Conservation (phyloP, 495 filamentous ascomycete genomes). For the Neurospora africana region DNA sequence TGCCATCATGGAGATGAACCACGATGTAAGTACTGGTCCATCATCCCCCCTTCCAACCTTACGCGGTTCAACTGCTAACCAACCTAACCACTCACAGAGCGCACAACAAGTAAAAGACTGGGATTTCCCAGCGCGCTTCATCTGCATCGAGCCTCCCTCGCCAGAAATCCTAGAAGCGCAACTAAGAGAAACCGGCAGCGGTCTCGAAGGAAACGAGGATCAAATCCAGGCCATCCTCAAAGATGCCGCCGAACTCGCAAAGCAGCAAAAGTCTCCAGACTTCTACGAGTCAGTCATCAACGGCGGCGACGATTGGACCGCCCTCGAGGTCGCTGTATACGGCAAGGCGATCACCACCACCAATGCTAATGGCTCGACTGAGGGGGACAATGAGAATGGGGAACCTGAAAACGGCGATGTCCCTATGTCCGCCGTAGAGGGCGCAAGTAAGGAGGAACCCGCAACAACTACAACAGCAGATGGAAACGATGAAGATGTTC, state of each 20-base stretch:
- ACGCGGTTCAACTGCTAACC: neutral
- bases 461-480: neutral
- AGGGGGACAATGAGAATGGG: neutral
- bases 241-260: conserved; percentile 55
- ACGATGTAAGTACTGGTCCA: conserved; percentile 26
- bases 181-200: conserved; percentile 40
- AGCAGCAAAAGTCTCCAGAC: conserved; percentile 48
- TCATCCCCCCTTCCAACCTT: neutral
- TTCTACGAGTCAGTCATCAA: conserved; percentile 59
- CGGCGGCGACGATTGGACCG: conserved; percentile 56
- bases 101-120: conserved; percentile 62
- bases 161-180: conserved; percentile 52
- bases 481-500: neutral
- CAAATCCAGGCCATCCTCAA: conserved; percentile 48
- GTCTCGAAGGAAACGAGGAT: conserved; percentile 42
- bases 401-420: neutral
- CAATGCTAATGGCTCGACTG: neutral
- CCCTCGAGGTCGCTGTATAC: neutral
- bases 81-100: conserved; percentile 37
- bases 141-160: conserved; percentile 62
- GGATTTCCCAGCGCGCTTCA: conserved; percentile 56
- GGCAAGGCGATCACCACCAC: neutral
- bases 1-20: conserved; percentile 49
- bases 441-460: neutral
- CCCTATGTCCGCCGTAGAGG: neutral